Evolutionary conservation across 495 filamentous ascomycete species (phyloP), one percentile per base, ranked within the genome.

Genomic region (Bacidia rubella): DNA sequence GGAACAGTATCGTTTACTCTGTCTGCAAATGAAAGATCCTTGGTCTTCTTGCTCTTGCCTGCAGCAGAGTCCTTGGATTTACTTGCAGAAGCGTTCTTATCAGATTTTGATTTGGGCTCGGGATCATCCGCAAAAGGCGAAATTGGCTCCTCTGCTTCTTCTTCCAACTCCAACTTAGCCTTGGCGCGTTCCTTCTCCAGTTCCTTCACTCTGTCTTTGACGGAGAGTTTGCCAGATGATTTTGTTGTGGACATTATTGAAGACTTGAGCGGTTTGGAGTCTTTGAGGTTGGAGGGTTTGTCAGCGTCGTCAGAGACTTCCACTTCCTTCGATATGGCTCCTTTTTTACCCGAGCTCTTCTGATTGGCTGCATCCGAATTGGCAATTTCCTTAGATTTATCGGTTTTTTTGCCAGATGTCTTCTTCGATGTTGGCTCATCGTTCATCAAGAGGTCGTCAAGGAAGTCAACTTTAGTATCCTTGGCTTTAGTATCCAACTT

Each of bases 391-490:
- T 80, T 82, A 29, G 47, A 4, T 23, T 50, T 38, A 35, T 50
- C 47, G 23, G 73, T 69, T 53, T 82, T 78, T 59, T 75, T 75
- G 58, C 75, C 77, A 49, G 74, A 72, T 64, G 62, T 62, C 62
- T 57, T 80, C 72, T 57, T 84, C 73, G 3, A 32, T 38, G 23
- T 62, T 60, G 27, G 54, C 32, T 17, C 26, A 44, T 21, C 46
- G 40, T 29, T 52, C 49, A 4, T 43, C 51, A 29, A 1, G 4
- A 42, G 11, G 21, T 55, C 39, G 20, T 56, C 47, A 20, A 49
- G 24, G 12, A 41, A 22, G 23, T 39, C 45, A 4, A 47, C 55
- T 21, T 17, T 22, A 7, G 29, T 3, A 3, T 49, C 53, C 29
- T 57, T 52, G 17, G 29, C 29, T 15, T 26, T 54, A 12, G 53